Evolutionary conservation across 331 rosid species (phyloP), one percentile per base, ranked within the genome.

Genomic region (Pyrus hybrid): DNA sequence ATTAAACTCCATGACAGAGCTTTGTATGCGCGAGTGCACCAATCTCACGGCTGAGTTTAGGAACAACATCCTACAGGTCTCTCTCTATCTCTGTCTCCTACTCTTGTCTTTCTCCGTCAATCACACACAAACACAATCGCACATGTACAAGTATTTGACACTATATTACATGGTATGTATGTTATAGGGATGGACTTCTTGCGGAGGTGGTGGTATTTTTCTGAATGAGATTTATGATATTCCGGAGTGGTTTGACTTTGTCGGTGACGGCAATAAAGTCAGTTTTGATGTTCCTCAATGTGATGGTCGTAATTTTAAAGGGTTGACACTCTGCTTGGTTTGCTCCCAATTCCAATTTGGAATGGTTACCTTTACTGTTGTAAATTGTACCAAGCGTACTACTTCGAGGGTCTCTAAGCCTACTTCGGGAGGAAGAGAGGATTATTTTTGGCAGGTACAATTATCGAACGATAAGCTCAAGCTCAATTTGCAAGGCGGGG

Each of bases 321-420:
- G 54, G 54, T 16, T 49, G n/a, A 49, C 56, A 0, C 8, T 49
- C 56, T 16, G 56, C n/a, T 49, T n/a, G 0, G 8, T 5, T 49
- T 16, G 1, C 0, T 2, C 0, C 1, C 2, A 2, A 49, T 0
- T 0, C 1, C 2, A 0, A 3, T 0, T 4, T 12, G 17, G 5
- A 14, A 47, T 0, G 14, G 20, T 47, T 14, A 1, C n/a, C 56
- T 1, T 49, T 49, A 5, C 8, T 49, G 54, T 49, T 49, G 54
- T 49, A 2, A 49, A 49, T 49, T 16, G 8, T 49, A 49, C 54
- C 54, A 49, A 49, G n/a, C 8, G 0, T 49, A 49, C 54, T 5
- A 49, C 54, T 2, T 49, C 0, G 20, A 49, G 8, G 54, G 54
- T 6, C 20, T 47, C 6, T 45, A 13, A 6, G 0, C 3, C 28